Evolutionary conservation across 2,329 filamentous ascomycete species (phyloP).

Genomic region (Penicillium sp.): DNA sequence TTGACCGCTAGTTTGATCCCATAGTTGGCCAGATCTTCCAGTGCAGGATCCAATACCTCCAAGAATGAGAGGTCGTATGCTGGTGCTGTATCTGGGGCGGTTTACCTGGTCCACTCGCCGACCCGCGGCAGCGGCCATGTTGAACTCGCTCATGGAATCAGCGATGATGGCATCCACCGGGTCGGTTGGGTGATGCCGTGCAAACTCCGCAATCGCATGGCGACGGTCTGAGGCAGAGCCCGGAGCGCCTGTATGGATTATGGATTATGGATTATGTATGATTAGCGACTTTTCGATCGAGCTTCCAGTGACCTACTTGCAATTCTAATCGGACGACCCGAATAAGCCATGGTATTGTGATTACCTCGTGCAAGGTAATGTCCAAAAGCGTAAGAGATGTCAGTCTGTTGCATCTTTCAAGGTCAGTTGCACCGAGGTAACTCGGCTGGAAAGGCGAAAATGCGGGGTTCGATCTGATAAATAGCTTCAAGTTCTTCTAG

Average conservation of each 20-base stretch:
- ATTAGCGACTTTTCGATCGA: background rate
- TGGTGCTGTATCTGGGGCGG: slow-evolving; percentile 11
- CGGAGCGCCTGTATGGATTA: slow-evolving; percentile 34
- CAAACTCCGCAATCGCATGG: slow-evolving; percentile 44
- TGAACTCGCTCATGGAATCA: slow-evolving; percentile 50
- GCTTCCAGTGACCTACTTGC: slow-evolving; percentile 14
- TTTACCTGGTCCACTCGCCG: slow-evolving; percentile 36
- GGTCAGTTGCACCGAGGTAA: slow-evolving; percentile 10
- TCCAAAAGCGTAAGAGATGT: background rate
- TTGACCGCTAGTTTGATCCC: slow-evolving; percentile 45
- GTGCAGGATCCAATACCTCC: slow-evolving; percentile 43
- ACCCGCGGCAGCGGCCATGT: slow-evolving; percentile 47
- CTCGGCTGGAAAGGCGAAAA: slow-evolving; percentile 16
- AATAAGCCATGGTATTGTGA: slow-evolving; percentile 14
- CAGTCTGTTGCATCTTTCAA: background rate
- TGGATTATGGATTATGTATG: no score
- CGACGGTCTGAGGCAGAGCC: slow-evolving; percentile 45
- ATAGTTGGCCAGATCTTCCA: slow-evolving; percentile 39
- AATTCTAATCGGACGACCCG: slow-evolving; percentile 21
- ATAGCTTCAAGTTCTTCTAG: no score
- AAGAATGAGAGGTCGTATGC: slow-evolving; percentile 53
- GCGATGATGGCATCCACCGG: slow-evolving; percentile 47
- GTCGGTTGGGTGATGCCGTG: slow-evolving; percentile 36
- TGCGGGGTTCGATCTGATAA: slow-evolving; percentile 14
- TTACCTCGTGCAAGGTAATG: background rate